A percentile compares a stretch with the other conserved stretches of the same genome.
phyloP scores from a whole-genome alignment of 352 stramenopile species.

The Thraustochytrium aureum region DNA sequence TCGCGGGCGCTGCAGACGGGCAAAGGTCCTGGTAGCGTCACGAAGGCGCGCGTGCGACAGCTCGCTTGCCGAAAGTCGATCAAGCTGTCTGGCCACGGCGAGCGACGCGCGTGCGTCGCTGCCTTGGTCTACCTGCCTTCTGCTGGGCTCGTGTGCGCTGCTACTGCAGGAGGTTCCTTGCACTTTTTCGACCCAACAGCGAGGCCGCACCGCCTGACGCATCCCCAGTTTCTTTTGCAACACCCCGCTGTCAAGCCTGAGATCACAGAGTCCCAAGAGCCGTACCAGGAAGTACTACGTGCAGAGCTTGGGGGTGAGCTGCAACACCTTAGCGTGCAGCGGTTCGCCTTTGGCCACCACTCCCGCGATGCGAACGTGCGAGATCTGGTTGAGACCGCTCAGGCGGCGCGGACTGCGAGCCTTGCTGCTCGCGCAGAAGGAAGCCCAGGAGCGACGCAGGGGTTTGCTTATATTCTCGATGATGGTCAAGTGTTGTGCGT shows the following conservation, averaged over 20 bases:
- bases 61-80: not conserved
- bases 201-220: conserved; percentile 22
- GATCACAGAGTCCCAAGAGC: not conserved
- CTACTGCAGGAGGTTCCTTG: not conserved
- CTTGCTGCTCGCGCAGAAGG: too few relatives aligned
- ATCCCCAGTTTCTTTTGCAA: not conserved
- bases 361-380: not conserved
- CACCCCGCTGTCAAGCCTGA: not conserved
- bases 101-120: not conserved
- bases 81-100: not conserved
- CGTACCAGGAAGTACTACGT: not conserved
- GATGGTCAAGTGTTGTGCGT: not conserved
- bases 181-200: conserved; percentile 38
- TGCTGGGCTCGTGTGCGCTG: conserved; percentile 4
- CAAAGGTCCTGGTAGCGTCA: not conserved
- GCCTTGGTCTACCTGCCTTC: conserved; percentile 2
- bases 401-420: not conserved
- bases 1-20: not conserved
- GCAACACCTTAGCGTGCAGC: not conserved
- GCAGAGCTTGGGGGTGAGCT: not conserved
- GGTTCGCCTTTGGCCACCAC: not conserved
- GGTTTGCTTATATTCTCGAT: conserved; percentile 39
- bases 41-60: not conserved
- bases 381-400: not conserved
- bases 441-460: not conserved